Evolutionary conservation across 2,329 filamentous ascomycete species (phyloP).

Genomic region (Ambrosiella cleistominuta): DNA sequence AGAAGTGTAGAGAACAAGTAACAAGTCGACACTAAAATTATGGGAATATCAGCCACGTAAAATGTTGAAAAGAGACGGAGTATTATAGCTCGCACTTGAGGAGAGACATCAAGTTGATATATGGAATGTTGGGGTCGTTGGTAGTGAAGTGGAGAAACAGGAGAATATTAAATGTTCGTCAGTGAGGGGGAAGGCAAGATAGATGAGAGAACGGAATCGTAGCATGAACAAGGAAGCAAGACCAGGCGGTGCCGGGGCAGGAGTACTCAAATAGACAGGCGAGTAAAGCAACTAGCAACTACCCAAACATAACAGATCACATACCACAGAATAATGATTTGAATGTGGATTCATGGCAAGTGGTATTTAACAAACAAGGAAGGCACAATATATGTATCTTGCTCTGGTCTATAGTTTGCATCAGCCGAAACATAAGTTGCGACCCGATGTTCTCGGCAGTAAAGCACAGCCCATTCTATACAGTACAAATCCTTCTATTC

Average conservation of each 20-base stretch:
- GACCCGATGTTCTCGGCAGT: background rate
- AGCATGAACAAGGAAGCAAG: constrained; percentile 1
- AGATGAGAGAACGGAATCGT: background rate
- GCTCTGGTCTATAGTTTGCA: background rate
- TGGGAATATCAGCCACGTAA: too few relatives aligned
- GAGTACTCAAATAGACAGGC: background rate
- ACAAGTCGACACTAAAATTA: background rate
- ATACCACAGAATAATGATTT: background rate
- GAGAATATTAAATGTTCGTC: background rate
- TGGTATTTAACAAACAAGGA: background rate
- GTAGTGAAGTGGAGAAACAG: background rate
- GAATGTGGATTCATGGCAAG: background rate
- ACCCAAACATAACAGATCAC: background rate
- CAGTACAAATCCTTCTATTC: background rate
- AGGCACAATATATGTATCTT: background rate
- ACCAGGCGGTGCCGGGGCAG: background rate
- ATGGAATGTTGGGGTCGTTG: background rate
- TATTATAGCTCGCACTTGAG: background rate
- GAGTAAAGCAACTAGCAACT: background rate
- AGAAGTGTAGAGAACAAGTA: background rate
- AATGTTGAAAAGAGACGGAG: background rate
- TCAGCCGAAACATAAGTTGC: background rate
- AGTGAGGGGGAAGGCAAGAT: constrained; percentile 1
- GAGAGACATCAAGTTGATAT: background rate
- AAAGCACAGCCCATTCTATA: background rate